Percentiles rank a stretch among this genome's conserved stretches.
Evolutionary conservation across 1,284 basidiomycete species (phyloP).

Genomic region (Earliella scabrosa): DNA sequence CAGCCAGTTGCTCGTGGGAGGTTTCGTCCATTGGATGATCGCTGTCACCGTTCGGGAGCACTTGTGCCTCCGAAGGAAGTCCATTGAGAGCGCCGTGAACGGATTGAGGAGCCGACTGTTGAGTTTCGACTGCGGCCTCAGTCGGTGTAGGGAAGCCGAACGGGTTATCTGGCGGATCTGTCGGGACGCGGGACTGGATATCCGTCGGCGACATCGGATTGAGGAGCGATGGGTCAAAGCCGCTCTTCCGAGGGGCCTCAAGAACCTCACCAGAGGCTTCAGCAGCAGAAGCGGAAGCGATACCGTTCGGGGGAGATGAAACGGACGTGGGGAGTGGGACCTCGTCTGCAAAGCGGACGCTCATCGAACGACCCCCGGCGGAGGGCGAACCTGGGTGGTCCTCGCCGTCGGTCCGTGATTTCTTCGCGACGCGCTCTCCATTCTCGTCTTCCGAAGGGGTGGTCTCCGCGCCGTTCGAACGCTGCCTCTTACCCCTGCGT

Average conservation of each 20-base stretch:
- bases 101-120: neutral
- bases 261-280: slow-evolving; percentile 12
- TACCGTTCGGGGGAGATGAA: neutral
- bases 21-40: slow-evolving; percentile 21
- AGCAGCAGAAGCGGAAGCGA: slow-evolving; percentile 14
- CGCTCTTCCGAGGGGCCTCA: slow-evolving; percentile 36
- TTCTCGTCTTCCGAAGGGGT: slow-evolving; percentile 61
- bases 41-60: slow-evolving; percentile 13
- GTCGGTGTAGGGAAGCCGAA: slow-evolving; percentile 8
- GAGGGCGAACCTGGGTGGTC: slow-evolving; percentile 31
- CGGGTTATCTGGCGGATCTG: slow-evolving; percentile 22
- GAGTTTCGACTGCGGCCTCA: neutral
- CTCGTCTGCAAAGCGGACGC: slow-evolving; percentile 28
- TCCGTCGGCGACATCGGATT: slow-evolving; percentile 47
- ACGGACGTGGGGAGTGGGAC: slow-evolving; percentile 3
- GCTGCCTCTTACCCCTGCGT: slow-evolving; percentile 70
- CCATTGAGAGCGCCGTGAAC: neutral
- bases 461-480: slow-evolving; percentile 60
- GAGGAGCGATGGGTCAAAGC: slow-evolving; percentile 59
- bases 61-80: slow-evolving; percentile 9
- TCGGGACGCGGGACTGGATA: slow-evolving; percentile 4
- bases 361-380: slow-evolving; percentile 15
- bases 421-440: slow-evolving; percentile 54
- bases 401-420: slow-evolving; percentile 52
- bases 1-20: too few relatives aligned